These are phyloP conservation scores for Gnetum montanum DNA, from an alignment of 75 land plant species.

Conservation along the genomic window DNA sequence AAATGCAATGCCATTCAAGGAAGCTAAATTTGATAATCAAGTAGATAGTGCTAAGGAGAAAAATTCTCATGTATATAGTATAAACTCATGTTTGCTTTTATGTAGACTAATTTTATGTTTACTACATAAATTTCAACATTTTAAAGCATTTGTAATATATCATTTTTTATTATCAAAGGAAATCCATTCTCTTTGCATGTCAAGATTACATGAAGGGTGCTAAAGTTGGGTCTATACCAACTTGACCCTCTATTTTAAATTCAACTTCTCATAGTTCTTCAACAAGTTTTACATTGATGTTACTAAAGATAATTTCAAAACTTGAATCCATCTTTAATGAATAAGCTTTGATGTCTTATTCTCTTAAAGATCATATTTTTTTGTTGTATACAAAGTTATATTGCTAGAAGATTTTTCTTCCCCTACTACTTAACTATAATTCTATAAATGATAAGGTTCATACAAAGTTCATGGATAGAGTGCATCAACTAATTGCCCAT, in stretches of 20 bases:
- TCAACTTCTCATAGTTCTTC: constrained; percentile 58
- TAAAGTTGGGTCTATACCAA: constrained; percentile 33
- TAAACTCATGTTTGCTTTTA: constrained; percentile 55
- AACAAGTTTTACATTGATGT: constrained; percentile 75
- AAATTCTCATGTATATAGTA: constrained; percentile 56
- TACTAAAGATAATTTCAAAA: constrained; percentile 65
- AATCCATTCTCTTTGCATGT: constrained; percentile 47
- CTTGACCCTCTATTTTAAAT: neutral
- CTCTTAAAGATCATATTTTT: neutral
- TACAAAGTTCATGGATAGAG: too few species aligned
- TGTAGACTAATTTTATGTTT: constrained; percentile 79
- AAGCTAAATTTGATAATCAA: constrained; percentile 64
- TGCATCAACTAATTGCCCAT: too few species aligned
- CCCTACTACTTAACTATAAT: too few species aligned
- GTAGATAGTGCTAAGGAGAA: constrained; percentile 39
- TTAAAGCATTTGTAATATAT: constrained; percentile 58
- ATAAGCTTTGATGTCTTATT: too few species aligned
- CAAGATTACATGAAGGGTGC: constrained; percentile 57
- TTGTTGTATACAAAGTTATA: neutral
- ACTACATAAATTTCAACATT: constrained; percentile 71
- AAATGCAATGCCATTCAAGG: constrained; percentile 87
- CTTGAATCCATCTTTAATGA: constrained; percentile 36
- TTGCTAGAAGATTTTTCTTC: too few species aligned
- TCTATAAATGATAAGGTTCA: too few species aligned
- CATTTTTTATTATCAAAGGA: constrained; percentile 49